A percentile compares a stretch with the other conserved stretches of the same genome.
Evolutionary conservation across 192 early-diverging fungal species (phyloP).

Genomic region (Physocladia obscura): DNA sequence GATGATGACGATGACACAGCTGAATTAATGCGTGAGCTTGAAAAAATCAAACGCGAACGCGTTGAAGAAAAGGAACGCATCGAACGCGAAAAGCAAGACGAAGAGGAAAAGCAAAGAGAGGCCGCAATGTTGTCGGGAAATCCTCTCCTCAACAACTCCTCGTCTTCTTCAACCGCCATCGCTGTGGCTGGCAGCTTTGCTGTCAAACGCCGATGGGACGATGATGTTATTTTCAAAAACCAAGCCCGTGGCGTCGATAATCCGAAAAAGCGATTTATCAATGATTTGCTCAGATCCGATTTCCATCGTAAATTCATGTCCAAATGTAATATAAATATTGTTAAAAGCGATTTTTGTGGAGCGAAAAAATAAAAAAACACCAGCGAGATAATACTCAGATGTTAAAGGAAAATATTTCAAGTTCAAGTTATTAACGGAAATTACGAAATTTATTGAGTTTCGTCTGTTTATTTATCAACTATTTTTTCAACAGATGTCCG

Average conservation of each 20-base stretch:
- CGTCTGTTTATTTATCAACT: too few species aligned
- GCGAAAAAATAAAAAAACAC: not conserved
- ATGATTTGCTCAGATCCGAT: constrained; percentile 93
- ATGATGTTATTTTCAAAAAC: constrained; percentile 98
- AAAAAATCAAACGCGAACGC: constrained; percentile 92
- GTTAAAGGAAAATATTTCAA: too few species aligned
- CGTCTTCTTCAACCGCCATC: constrained; percentile 3
- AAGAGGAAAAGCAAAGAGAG: constrained; percentile 56
- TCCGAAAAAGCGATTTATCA: constrained; percentile 92
- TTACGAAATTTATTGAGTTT: too few species aligned
- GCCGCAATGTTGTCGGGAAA: constrained; percentile 75
- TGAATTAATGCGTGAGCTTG: constrained; percentile 64
- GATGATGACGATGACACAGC: constrained; percentile 91
- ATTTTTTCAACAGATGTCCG: too few species aligned
- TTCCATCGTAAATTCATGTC: constrained; percentile 96
- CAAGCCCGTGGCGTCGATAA: constrained; percentile 86
- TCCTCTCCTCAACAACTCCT: constrained; percentile 66
- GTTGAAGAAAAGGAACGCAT: constrained; percentile 85
- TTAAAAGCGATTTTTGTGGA: constrained; percentile 3
- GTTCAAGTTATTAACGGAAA: too few species aligned
- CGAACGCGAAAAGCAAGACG: constrained; percentile 66
- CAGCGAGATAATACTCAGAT: too few species aligned
- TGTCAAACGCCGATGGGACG: constrained; percentile 94
- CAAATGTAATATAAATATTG: too few species aligned
- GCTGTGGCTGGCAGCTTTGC: constrained; percentile 58